Base-by-base conservation (phyloP, 768 basidiomycete species). In the Paxillus rubicundulus region DNA sequence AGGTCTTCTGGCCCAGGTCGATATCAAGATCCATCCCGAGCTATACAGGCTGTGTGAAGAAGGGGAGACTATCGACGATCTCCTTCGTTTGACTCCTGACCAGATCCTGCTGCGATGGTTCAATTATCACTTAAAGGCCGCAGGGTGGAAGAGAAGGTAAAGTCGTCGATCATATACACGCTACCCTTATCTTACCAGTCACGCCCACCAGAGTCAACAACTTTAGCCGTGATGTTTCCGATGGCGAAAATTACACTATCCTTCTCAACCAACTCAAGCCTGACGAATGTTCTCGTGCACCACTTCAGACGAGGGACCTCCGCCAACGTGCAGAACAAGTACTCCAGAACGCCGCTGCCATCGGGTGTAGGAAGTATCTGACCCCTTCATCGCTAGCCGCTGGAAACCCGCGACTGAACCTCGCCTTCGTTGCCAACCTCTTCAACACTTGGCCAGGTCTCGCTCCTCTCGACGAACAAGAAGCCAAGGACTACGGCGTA, bases 41-140 rank as follows among this genome's bases (percentile, higher is more conserved):
- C 70, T 98, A 52, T 99, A 98, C 69, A 81, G 97, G 13, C 79
- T 99, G 30, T 89, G 97, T 61, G 95, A 98, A 60, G 97, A 98
- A 51, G 97, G 84, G 21, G 97, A 99, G 79, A 98, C 95, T 0
- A 82, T 99, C 57, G 96, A 99, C 28, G 95, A 98, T 71, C 82
- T 99, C 50, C 77, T 99, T 55, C 79, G 89, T 50, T 71, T 99
- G 62, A 97, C 96, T 3, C 95, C 95, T 4, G 97, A 99, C 69
- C 97, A 98, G 72, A 96, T 99, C 59, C 74, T 99, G 18, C 71
- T 99, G n/a, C 77, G 97, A 40, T 99, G 97, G 97, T 98, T 99
- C 76, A 98, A 99, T 70, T 99, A 88, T 69, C 97, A 99, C 71
- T 77, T 99, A 58, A 98, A 97, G 68, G 89, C 91, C 9, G 97